Evolutionary conservation across 1,139 yeast species (phyloP), one percentile per base, ranked within the genome.

Genomic region (Hansenula lynferdii): DNA sequence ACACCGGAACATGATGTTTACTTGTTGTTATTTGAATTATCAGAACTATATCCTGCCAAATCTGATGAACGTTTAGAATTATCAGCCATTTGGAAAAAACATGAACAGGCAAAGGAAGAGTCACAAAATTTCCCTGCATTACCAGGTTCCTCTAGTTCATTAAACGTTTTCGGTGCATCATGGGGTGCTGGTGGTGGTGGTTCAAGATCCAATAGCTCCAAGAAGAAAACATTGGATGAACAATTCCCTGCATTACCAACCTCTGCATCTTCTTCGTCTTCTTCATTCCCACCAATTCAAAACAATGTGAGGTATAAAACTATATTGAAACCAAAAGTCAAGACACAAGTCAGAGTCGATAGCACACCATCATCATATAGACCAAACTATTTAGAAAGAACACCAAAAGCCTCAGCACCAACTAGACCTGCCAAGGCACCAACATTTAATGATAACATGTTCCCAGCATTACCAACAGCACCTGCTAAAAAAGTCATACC

Each of bases 81-180:
- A 24, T 48, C 56, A 12, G 38, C 47, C 8, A 50, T 64, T 7
- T 62, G 61, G 41, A 53, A 57, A 17, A 75, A 72, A 31, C 52
- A 40, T 45, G 59, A 44, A 53, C 54, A 48, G 47, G 51, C 39
- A 39, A 43, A 40, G 22, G 45, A 43, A 39, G 49, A 44, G 36
- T 59, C 50, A 42, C 47, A 51, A 7, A 65, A 67, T 37, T 80
- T 82, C 56, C 92, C 92, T 1, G 72, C 77, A 1, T 64, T 83
- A 39, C 64, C 77, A 2, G 58, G 52, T 36, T 62, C 55, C 20
- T 45, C 58, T 2, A 34, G 56, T 2, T 41, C 57, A 4, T 45
- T 51, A 3, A 42, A 50, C 18, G 42, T 50, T 15, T 40, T 41
- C 11, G 49, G 56, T 41, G 56, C 60, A 18, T 43, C 51, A 18